phyloP scores from a whole-genome alignment of 257 asterid genomes.

The Orobanche coerulescens region DNA sequence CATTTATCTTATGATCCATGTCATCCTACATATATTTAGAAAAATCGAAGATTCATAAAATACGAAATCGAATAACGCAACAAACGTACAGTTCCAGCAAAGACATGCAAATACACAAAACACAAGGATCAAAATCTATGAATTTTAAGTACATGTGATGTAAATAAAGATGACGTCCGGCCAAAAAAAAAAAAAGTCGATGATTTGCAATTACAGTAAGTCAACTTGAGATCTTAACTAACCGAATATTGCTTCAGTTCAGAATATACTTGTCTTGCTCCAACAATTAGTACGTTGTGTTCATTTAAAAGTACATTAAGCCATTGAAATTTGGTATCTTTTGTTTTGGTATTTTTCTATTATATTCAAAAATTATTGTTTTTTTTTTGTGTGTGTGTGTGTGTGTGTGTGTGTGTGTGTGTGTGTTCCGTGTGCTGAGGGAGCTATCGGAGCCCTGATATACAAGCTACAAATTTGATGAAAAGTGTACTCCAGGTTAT shows the following conservation, averaged over 20 bases:
- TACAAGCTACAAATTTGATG: background rate
- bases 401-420: too few relatives aligned
- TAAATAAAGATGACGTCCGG: background rate
- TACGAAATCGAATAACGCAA: slow-evolving; percentile 3
- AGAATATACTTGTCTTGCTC: background rate
- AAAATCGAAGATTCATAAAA: slow-evolving; percentile 2
- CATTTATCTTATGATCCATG: slow-evolving; percentile 63
- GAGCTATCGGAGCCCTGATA: background rate
- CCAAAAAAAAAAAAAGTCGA: too few relatives aligned
- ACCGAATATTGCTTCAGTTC: background rate
- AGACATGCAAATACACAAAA: slow-evolving; percentile 4
- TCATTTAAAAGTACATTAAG: background rate
- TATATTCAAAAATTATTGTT: background rate
- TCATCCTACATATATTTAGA: slow-evolving; percentile 50
- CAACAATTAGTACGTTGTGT: background rate
- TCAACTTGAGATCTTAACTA: slow-evolving; percentile 1
- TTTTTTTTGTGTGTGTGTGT: too few relatives aligned
- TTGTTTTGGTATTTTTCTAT: too few relatives aligned
- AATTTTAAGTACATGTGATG: background rate
- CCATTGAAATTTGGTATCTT: too few relatives aligned
- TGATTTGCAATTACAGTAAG: background rate
- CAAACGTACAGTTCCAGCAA: background rate
- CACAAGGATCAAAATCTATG: background rate
- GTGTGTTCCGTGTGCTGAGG: too few relatives aligned
- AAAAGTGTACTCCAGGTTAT: too few relatives aligned